Evolutionary conservation across 2,329 filamentous ascomycete species (phyloP), one percentile per base, ranked within the genome.

Genomic region (Ceratocystis cacaofunesta): DNA sequence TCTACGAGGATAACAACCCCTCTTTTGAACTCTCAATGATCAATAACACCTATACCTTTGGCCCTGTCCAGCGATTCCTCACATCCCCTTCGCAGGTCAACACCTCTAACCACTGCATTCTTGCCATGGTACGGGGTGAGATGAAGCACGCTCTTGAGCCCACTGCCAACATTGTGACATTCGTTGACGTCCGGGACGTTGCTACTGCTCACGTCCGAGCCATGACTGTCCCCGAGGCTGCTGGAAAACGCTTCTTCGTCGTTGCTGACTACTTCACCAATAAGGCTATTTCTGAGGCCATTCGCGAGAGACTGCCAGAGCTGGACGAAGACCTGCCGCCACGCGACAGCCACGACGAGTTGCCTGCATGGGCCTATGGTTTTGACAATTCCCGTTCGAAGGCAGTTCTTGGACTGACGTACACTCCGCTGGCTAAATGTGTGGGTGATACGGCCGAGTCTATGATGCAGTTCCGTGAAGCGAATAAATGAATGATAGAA

Each of bases 191-290:
- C 17, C 77, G 80, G 2, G 81, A 89, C 69, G 80, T 88, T 0
- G 86, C 85, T 0, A 73, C 80, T 5, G 82, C 82, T 0, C 85
- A 89, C 68, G 79, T 89, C n/a, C 77, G 78, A 28, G 83, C 84
- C 0, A 75, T 83, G 58, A 74, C 82, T 68, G 76, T 82, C 30
- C 77, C 80, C 0, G 80, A 81, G 22, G 84, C 82, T 0, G 83
- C 81, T 0, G 77, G 78, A 44, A 80, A 85, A 72, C 78, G 87
- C 1, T 88, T 87, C 74, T 85, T 86, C 55, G 81, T 85, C 0
- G 79, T 74, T 12, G 70, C 72, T 7, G 72, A 70, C 46, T 72
- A 72, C 63, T 76, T 72, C 69, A 74, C 71, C 66, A 76, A 75
- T 69, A 76, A 75, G 69, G 72, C 70, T 65, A 72, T 77, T 17